Evolutionary conservation across 345 rosid species (phyloP).

Genomic region (Clarkia xantiana): DNA sequence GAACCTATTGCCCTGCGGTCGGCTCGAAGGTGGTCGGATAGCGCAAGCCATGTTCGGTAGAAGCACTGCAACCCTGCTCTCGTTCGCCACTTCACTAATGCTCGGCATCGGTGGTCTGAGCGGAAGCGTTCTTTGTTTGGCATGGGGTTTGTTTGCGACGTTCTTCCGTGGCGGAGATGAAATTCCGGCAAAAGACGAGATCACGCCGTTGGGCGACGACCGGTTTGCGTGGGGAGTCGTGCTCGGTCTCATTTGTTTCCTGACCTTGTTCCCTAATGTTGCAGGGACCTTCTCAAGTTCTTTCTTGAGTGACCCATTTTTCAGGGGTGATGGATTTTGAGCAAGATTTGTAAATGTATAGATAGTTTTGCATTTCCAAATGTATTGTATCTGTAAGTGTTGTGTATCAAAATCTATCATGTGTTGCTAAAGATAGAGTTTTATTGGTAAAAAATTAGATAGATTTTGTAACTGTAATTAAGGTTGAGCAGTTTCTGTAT

Average conservation of each 20-base stretch:
- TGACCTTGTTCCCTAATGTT: constrained; percentile 77
- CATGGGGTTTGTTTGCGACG: constrained; percentile 88
- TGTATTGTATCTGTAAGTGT: background rate
- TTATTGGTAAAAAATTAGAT: no score
- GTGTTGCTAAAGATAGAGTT: no score
- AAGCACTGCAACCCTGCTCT: constrained; percentile 54
- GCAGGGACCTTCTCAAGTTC: constrained; percentile 85
- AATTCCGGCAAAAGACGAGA: constrained; percentile 76
- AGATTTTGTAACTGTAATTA: no score
- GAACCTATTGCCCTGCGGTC: constrained; percentile 85
- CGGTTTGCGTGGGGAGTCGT: constrained; percentile 75
- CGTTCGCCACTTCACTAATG: constrained; percentile 63
- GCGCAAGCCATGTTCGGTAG: constrained; percentile 92
- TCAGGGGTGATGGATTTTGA: constrained; percentile 46
- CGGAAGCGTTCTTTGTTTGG: constrained; percentile 77
- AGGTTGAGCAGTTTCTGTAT: no score
- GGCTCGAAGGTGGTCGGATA: constrained; percentile 92
- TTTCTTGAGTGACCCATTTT: constrained; percentile 59
- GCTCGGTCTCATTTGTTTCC: constrained; percentile 79
- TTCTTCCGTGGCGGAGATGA: constrained; percentile 93
- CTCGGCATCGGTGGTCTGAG: constrained; percentile 71
- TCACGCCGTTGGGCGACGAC: constrained; percentile 52
- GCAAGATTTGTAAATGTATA: background rate
- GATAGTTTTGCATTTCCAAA: no score
- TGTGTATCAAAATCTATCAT: background rate